Evolutionary conservation across 139 green algal species (phyloP).

Genomic region (Protoeuglena noctilucae): DNA sequence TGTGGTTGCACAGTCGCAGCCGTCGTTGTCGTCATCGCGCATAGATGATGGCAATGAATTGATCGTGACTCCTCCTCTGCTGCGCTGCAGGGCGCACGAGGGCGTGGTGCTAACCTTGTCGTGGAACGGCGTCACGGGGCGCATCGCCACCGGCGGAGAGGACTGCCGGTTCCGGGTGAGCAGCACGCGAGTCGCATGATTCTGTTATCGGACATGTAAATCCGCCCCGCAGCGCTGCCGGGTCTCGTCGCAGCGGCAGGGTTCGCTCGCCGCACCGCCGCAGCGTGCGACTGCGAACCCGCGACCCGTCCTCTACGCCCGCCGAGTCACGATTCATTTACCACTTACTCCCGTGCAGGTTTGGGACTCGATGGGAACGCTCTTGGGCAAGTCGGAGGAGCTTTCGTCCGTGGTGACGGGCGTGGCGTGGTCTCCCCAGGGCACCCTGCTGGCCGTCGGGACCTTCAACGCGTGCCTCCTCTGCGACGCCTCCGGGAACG

Average conservation of each 20-base stretch:
- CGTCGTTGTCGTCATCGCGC: no score
- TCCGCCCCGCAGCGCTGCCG: no score
- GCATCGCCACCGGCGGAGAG: slow-evolving; percentile 55
- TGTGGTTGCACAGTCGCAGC: no score
- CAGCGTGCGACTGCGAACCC: no score
- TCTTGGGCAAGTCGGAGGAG: slow-evolving; percentile 38
- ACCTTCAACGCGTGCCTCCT: slow-evolving; percentile 41
- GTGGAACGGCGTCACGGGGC: slow-evolving; percentile 45
- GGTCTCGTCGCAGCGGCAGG: no score
- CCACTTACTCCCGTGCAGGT: slow-evolving; percentile 27
- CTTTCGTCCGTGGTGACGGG: slow-evolving; percentile 33
- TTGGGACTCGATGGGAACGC: slow-evolving; percentile 48
- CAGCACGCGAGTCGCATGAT: background rate
- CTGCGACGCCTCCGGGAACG: slow-evolving; percentile 48
- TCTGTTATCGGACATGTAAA: no score
- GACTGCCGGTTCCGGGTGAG: slow-evolving; percentile 49
- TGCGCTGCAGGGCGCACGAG: slow-evolving; percentile 4
- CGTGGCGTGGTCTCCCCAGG: slow-evolving; percentile 42
- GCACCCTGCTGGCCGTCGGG: slow-evolving; percentile 45
- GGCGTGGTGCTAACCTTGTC: slow-evolving; percentile 34
- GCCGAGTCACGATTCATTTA: no score
- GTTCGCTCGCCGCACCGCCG: no score
- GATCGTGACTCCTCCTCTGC: no score
- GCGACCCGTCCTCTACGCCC: no score
- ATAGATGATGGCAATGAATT: no score